Conservation (phyloP, 2,329 filamentous ascomycete genomes). For the Penicillium sp. region DNA sequence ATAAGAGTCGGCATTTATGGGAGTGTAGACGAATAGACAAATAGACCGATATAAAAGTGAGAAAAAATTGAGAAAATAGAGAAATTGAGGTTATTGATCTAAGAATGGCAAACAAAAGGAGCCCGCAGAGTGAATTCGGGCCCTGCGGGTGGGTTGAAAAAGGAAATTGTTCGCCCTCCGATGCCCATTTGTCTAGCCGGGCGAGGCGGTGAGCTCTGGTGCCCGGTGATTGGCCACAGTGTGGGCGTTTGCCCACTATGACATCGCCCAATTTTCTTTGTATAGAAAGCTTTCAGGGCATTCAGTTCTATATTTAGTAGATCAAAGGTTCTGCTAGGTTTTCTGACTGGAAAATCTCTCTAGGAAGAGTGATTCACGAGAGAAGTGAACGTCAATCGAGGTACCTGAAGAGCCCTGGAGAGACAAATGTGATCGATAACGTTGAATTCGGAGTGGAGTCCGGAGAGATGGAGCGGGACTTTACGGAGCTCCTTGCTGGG, state of each 20-base stretch:
- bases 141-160: slow-evolving; percentile 28
- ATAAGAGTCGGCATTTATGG: slow-evolving; percentile 36
- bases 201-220: slow-evolving; percentile 18
- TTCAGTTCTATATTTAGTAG: not conserved
- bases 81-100: slow-evolving; percentile 15
- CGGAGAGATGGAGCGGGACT: slow-evolving; percentile 21
- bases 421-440: slow-evolving; percentile 23
- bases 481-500: slow-evolving; percentile 20
- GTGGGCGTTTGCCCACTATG: slow-evolving; percentile 22
- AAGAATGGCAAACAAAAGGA: slow-evolving; percentile 10
- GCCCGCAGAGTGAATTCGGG: slow-evolving; percentile 22
- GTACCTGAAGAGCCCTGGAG: not conserved
- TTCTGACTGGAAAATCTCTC: too few species aligned
- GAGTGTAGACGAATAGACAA: slow-evolving; percentile 4
- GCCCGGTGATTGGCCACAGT: slow-evolving; percentile 20
- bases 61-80: not conserved
- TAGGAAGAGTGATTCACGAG: not conserved
- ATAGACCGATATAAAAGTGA: not conserved
- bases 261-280: slow-evolving; percentile 16
- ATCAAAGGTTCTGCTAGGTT: not conserved
- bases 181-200: slow-evolving; percentile 18
- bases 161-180: slow-evolving; percentile 18
- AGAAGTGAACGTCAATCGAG: not conserved
- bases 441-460: slow-evolving; percentile 18
- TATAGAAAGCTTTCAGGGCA: not conserved